Base-by-base conservation (phyloP, 2,329 filamentous ascomycete genomes). In the Aureobasidium sp. region DNA sequence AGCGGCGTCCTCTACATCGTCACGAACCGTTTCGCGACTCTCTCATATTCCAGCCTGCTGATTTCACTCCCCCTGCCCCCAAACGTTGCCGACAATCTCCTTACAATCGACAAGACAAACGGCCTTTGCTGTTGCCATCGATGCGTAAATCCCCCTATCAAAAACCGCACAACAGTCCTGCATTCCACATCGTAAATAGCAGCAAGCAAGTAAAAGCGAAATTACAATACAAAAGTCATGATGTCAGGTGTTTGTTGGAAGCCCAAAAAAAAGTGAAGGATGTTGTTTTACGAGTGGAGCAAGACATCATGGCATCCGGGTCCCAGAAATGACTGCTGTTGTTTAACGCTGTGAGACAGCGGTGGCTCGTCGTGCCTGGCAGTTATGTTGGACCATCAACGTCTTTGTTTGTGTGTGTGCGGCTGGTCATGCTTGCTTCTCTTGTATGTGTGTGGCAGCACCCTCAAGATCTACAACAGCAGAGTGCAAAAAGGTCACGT, bases 101-200 rank as follows among this genome's bases (percentile, higher is more conserved):
- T 50, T 2, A 24, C 49, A 42, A 56, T 31, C 52, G 39, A 29
- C 52, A 56, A 53, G 5, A n/a, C 45, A 54, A 54, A 54, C 50
- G 50, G 50, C 29, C 33, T 52, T 52, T 42, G 22, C 49, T 54
- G 50, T 54, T 54, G 50, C 50, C 50, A 54, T 54, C 50, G 50
- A 54, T 54, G 42, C 50, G 12, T n/a, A 52, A 5, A 22, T 22
- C 50, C 35, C 50, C 50, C 24, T 54, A 42, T 54, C 50, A 31
- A 54, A 49, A 54, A 24, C 27, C 42, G 42, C 40, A 14, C 17
- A 52, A 39, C 50, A 54, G 50, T 54, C 3, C 37, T 54, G 27
- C 50, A 54, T 29, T 29, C 35, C 9, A 22, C 17, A 4, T 40
- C 49, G 24, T 19, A 54, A 54, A 54, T 54, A 54, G 50, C 37